These are phyloP conservation scores for Didymellaceae sp. DNA, from an alignment of 2,329 filamentous ascomycete species.

Conservation along the genomic window DNA sequence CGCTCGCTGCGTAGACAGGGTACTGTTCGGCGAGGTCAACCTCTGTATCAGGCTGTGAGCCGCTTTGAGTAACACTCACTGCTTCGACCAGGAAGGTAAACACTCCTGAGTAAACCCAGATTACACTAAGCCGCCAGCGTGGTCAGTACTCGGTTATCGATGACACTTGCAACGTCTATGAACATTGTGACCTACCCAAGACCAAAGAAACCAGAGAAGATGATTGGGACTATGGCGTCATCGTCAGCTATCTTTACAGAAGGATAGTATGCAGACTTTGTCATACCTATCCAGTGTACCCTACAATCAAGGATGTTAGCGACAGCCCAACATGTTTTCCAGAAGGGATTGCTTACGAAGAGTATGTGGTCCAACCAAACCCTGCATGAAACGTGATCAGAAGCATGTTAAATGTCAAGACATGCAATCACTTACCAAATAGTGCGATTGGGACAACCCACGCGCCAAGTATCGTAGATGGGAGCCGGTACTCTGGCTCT, in stretches of 20 bases:
- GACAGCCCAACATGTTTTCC: slow-evolving; percentile 56
- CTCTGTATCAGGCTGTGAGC: slow-evolving; percentile 21
- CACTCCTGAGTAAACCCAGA: slow-evolving; percentile 81
- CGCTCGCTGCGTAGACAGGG: slow-evolving; percentile 57
- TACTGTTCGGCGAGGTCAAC: slow-evolving; percentile 48
- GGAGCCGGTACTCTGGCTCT: slow-evolving; percentile 87
- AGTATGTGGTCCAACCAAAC: slow-evolving; percentile 85
- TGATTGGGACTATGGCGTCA: slow-evolving; percentile 54
- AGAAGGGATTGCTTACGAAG: slow-evolving; percentile 70
- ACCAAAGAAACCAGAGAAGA: slow-evolving; percentile 57
- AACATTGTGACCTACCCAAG: slow-evolving; percentile 47
- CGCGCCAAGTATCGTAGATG: slow-evolving; percentile 70
- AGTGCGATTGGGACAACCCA: slow-evolving; percentile 79
- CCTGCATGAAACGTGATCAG: slow-evolving; percentile 48
- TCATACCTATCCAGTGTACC: slow-evolving; percentile 59
- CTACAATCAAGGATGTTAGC: slow-evolving; percentile 45
- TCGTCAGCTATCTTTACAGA: slow-evolving; percentile 43
- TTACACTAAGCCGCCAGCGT: slow-evolving; percentile 59
- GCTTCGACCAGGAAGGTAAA: slow-evolving; percentile 84
- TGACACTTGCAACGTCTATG: slow-evolving; percentile 23
- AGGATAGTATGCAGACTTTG: slow-evolving; percentile 29
- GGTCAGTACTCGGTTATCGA: slow-evolving; percentile 41
- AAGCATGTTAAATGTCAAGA: slow-evolving; percentile 30
- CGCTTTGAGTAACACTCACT: slow-evolving; percentile 47
- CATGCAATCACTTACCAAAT: slow-evolving; percentile 65